These are phyloP conservation scores for Plenodomus biglobosus DNA, from an alignment of 2,329 filamentous ascomycete genomes.

Conservation along the genomic window DNA sequence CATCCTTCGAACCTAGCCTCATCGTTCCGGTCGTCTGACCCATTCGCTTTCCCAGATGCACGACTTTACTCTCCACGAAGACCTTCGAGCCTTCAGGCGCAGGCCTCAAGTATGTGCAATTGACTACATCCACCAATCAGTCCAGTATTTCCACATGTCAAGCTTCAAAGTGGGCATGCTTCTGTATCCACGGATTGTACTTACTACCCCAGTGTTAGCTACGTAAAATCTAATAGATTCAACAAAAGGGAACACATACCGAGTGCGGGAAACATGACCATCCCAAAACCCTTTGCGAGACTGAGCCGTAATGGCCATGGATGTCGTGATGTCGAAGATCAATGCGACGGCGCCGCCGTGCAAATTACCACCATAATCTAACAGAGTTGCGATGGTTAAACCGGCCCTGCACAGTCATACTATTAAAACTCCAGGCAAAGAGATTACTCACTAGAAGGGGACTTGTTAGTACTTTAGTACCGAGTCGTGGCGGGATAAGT, in stretches of 20 bases:
- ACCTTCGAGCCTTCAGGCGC: constrained; percentile 46
- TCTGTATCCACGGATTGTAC: neutral
- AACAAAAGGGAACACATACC: constrained; percentile 11
- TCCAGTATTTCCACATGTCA: too few relatives aligned
- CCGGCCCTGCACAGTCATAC: too few relatives aligned
- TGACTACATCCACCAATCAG: too few relatives aligned
- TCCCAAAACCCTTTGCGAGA: constrained; percentile 47
- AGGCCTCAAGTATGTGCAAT: constrained; percentile 51
- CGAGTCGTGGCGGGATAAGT: too few relatives aligned
- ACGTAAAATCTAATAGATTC: too few relatives aligned
- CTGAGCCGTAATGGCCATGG: constrained; percentile 40
- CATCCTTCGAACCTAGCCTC: constrained; percentile 38
- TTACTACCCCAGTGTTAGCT: constrained; percentile 17
- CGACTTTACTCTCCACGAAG: constrained; percentile 48
- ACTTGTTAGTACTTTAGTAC: too few relatives aligned
- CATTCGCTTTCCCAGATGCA: constrained; percentile 48
- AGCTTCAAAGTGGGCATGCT: too few relatives aligned
- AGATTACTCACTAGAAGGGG: neutral
- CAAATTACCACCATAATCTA: constrained; percentile 46
- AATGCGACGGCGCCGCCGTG: constrained; percentile 58
- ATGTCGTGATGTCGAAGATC: constrained; percentile 59
- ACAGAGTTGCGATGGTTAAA: neutral
- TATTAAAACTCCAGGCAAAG: neutral
- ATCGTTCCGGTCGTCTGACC: constrained; percentile 47
- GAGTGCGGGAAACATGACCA: constrained; percentile 42